phyloP scores from a whole-genome alignment of 805 yeast species.

The Sugiyamaella floridensis region DNA sequence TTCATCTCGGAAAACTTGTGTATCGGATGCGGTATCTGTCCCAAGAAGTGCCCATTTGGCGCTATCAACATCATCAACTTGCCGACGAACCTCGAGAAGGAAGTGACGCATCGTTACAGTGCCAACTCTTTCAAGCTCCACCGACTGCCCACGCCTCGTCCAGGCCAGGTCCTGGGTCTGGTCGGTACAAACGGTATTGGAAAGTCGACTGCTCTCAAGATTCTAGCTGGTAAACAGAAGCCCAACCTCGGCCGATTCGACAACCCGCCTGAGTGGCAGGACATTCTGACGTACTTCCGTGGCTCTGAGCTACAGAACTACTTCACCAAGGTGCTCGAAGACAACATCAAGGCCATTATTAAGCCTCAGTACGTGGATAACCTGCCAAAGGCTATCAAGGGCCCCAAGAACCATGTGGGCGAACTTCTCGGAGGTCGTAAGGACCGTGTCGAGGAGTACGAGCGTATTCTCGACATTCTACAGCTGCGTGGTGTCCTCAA shows the following conservation, averaged over 20 bases:
- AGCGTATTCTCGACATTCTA: slow-evolving; percentile 57
- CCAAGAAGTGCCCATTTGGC: slow-evolving; percentile 96
- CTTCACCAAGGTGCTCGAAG: slow-evolving; percentile 89
- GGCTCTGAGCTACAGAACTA: slow-evolving; percentile 96
- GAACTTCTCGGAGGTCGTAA: slow-evolving; percentile 68
- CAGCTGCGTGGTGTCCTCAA: slow-evolving; percentile 70
- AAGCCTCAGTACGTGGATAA: slow-evolving; percentile 99
- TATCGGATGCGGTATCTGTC: slow-evolving; percentile 99
- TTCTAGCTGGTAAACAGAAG: slow-evolving; percentile 94
- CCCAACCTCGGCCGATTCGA: slow-evolving; percentile 94
- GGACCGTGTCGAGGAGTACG: slow-evolving; percentile 64
- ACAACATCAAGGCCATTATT: slow-evolving; percentile 90
- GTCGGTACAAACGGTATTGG: slow-evolving; percentile 99
- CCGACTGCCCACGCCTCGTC: slow-evolving; percentile 96
- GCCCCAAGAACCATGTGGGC: slow-evolving; percentile 77
- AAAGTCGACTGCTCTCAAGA: slow-evolving; percentile 93
- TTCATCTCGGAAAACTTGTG: slow-evolving; percentile 90
- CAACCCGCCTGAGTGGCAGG: slow-evolving; percentile 97
- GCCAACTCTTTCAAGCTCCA: slow-evolving; percentile 97
- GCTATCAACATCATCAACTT: slow-evolving; percentile 93
- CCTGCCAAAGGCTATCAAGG: slow-evolving; percentile 91
- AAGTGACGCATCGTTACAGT: slow-evolving; percentile 94
- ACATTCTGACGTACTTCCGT: slow-evolving; percentile 82
- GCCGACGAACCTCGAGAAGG: slow-evolving; percentile 88
- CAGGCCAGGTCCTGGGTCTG: slow-evolving; percentile 95